These are phyloP conservation scores for Mentha longifolia DNA, from an alignment of 257 asterid genomes.

Conservation along the genomic window DNA sequence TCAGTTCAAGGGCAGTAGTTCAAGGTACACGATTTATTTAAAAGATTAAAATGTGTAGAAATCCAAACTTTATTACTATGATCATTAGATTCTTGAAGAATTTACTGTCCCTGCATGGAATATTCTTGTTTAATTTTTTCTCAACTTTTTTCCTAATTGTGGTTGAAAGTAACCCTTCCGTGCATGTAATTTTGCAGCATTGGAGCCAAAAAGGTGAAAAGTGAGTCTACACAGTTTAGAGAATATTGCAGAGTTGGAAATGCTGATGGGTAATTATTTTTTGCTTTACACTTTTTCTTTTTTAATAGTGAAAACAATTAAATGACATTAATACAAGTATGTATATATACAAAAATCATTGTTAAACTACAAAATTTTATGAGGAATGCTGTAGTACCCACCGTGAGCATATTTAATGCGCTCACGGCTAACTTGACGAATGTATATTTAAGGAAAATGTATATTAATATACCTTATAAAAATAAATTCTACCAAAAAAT, in stretches of 20 bases:
- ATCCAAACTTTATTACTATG: neutral
- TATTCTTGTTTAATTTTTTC: neutral
- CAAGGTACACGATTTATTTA: constrained; percentile 48
- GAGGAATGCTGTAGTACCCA: no score
- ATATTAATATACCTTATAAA: no score
- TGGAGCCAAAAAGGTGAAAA: constrained; percentile 77
- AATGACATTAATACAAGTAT: neutral
- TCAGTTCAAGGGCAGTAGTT: constrained; percentile 77
- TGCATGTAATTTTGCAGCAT: constrained; percentile 54
- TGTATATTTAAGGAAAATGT: no score
- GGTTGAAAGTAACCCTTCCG: constrained; percentile 18
- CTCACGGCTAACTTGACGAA: no score
- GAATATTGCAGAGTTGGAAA: constrained; percentile 65
- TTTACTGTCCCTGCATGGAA: constrained; percentile 24
- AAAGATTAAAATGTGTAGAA: neutral
- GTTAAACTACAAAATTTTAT: no score
- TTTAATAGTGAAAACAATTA: neutral
- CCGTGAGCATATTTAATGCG: no score
- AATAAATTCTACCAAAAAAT: no score
- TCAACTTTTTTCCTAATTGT: neutral
- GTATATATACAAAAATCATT: no score
- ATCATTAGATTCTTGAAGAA: neutral
- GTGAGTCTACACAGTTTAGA: constrained; percentile 67
- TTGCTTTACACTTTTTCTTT: neutral
- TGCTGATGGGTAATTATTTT: constrained; percentile 64